Conservation (phyloP, 1,139 yeast genomes). For the Kodamaea derodonti region DNA sequence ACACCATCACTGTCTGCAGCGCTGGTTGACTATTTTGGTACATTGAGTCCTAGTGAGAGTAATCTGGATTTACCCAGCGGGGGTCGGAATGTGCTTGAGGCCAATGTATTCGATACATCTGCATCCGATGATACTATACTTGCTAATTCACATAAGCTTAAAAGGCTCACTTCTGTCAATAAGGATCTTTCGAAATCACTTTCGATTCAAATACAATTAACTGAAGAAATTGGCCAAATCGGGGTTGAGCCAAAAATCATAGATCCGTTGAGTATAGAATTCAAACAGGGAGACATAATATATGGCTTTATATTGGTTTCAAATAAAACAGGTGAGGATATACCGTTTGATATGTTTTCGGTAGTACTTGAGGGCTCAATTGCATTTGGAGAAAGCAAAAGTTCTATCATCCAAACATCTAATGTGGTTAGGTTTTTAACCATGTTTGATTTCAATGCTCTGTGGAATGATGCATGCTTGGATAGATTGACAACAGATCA, state of each 20-base stretch:
- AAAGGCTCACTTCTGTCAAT: slow-evolving; percentile 29
- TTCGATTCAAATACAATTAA: slow-evolving; percentile 26
- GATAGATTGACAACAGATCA: slow-evolving; percentile 28
- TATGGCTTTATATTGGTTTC: slow-evolving; percentile 38
- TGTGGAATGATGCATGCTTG: slow-evolving; percentile 37
- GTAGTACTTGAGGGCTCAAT: slow-evolving; percentile 35
- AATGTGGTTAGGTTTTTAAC: slow-evolving; percentile 25
- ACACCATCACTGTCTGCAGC: slow-evolving; percentile 20
- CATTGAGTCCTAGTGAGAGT: slow-evolving; percentile 3
- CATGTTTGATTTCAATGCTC: slow-evolving; percentile 42
- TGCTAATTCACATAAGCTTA: slow-evolving; percentile 35
- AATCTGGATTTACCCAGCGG: slow-evolving; percentile 6
- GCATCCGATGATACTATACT: slow-evolving; percentile 27
- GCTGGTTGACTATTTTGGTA: slow-evolving; percentile 19
- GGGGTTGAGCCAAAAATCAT: slow-evolving; percentile 28
- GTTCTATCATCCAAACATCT: slow-evolving; percentile 15
- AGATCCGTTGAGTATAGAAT: slow-evolving; percentile 29
- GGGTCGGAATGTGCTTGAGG: no score
- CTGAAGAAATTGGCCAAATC: slow-evolving; percentile 28
- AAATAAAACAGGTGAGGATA: slow-evolving; percentile 24
- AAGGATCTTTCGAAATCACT: slow-evolving; percentile 26
- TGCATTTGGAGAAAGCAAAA: slow-evolving; percentile 21
- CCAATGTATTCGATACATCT: slow-evolving; percentile 11
- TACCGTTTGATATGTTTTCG: slow-evolving; percentile 41
- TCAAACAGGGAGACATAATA: slow-evolving; percentile 37